Conservation (phyloP, 495 filamentous ascomycete species). For the Penicillium canariense region DNA sequence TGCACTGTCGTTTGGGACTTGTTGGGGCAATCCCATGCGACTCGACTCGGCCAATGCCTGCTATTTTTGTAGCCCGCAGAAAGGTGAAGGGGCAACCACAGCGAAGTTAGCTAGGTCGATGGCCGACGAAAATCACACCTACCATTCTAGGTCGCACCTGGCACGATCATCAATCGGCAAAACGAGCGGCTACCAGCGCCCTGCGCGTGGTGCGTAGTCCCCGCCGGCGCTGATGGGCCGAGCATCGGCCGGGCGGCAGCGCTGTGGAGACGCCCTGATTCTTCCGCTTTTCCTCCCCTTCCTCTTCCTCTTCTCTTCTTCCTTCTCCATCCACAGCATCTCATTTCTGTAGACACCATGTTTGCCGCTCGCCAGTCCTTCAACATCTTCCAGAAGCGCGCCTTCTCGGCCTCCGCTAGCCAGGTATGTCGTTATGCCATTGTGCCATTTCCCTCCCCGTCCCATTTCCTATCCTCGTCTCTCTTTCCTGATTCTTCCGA, state of each 20-base stretch:
- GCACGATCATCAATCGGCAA: too few relatives aligned
- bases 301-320: not conserved
- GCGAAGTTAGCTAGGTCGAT: not conserved
- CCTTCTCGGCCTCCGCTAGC: conserved; percentile 89
- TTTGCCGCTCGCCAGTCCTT: conserved; percentile 73
- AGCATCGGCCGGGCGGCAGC: conserved; percentile 25
- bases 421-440: conserved; percentile 81
- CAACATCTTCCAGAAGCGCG: conserved; percentile 73
- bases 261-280: conserved; percentile 19
- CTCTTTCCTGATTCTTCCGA: conserved; percentile 13
- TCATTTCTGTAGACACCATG: conserved; percentile 50
- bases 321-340: conserved; percentile 9
- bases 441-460: conserved; percentile 1
- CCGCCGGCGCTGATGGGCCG: too few relatives aligned
- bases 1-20: not conserved
- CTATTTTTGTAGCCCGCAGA: not conserved
- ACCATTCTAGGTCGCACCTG: too few relatives aligned
- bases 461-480: conserved; percentile 3
- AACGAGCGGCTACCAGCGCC: too few relatives aligned
- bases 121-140: too few relatives aligned
- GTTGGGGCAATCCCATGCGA: not conserved
- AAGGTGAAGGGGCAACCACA: not conserved
- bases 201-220: too few relatives aligned
- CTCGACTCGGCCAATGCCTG: not conserved
- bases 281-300: conserved; percentile 15